These are phyloP conservation scores for Neurospora pannonica DNA, from an alignment of 495 filamentous ascomycete species.

Conservation along the genomic window DNA sequence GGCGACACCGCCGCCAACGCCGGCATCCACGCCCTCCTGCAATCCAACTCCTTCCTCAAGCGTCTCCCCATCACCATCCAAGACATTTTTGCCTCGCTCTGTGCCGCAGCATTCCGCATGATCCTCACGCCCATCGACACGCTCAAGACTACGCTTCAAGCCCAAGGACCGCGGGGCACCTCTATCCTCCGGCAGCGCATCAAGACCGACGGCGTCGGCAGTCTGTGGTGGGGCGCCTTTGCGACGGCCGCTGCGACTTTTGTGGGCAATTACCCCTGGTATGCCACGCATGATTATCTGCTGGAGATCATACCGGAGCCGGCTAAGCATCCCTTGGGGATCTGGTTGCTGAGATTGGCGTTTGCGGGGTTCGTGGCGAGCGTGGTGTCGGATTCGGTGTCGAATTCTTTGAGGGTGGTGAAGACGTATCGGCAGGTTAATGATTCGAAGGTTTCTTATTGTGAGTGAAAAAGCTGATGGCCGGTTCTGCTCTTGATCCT, in stretches of 20 bases:
- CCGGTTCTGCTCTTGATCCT: too few relatives aligned
- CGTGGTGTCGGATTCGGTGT: conserved; percentile 22
- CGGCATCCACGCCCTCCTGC: conserved; percentile 23
- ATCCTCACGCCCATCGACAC: conserved; percentile 27
- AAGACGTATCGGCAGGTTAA: conserved; percentile 29
- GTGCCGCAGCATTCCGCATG: conserved; percentile 23
- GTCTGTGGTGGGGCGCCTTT: conserved; percentile 27
- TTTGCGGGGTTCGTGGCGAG: conserved; percentile 26
- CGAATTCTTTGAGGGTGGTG: conserved; percentile 24
- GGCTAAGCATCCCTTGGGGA: conserved; percentile 11
- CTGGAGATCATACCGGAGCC: conserved; percentile 14
- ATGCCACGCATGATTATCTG: conserved; percentile 23
- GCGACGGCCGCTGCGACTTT: conserved; percentile 25
- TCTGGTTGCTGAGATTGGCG: conserved; percentile 24
- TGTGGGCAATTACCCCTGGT: conserved; percentile 28
- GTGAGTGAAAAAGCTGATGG: too few relatives aligned
- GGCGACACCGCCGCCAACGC: conserved; percentile 29
- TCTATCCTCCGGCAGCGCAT: conserved; percentile 22
- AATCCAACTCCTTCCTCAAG: conserved; percentile 24
- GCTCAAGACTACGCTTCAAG: conserved; percentile 26
- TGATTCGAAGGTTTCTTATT: conserved; percentile 21
- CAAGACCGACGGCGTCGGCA: conserved; percentile 22
- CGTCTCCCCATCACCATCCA: conserved; percentile 18
- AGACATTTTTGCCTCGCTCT: conserved; percentile 24
- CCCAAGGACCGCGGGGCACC: conserved; percentile 19